Base-by-base conservation (phyloP, 352 stramenopile genomes). In the Nothophytophthora sp. region DNA sequence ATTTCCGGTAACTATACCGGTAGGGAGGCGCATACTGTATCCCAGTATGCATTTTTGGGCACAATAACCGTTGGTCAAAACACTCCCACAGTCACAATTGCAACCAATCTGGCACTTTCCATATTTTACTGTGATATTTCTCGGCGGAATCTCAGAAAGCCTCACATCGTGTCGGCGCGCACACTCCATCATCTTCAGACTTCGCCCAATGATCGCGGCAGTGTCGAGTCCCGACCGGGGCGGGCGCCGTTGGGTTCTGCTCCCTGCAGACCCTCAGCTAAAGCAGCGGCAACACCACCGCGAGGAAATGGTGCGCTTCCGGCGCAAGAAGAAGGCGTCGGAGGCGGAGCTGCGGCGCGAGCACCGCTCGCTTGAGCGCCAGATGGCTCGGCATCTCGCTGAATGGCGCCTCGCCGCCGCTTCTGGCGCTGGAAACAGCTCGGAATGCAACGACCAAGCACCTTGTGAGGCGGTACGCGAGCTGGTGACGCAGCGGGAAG, bases 401-500 rank as follows among this genome's bases (percentile, higher is more conserved):
- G 22, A 50, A 15, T 51, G 28, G 13, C 43, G 32, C 11, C 5
- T 30, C 4, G 6, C 30, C 23, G 13, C 11, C 4, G 8, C 11
- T 16, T 13, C 30, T 24, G 13, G 13, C 4, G 8, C 11, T 16
- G 12, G 22, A 29, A 56, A 29, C 9, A 45, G 8, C 6, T 44
- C 5, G 38, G 44, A 13, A 18, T n/a, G 9, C 27, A 55, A 16
- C 19, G n/a, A n/a, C n/a, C n/a, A n/a, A n/a, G n/a, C n/a, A n/a
- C n/a, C n/a, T n/a, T n/a, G n/a, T n/a, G n/a, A n/a, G n/a, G n/a
- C n/a, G n/a, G n/a, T 48, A 2, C 39, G 20, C 0, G 25, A 66
- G 10, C 48, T 72, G 20, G 39, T 72, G 7, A 36, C 51, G 4
- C 46, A 68, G 39, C 39, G 39, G 5, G 63, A 72, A 48, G 49